Base-by-base conservation (phyloP, 2,329 filamentous ascomycete species). In the Colletotrichum liaoningense region DNA sequence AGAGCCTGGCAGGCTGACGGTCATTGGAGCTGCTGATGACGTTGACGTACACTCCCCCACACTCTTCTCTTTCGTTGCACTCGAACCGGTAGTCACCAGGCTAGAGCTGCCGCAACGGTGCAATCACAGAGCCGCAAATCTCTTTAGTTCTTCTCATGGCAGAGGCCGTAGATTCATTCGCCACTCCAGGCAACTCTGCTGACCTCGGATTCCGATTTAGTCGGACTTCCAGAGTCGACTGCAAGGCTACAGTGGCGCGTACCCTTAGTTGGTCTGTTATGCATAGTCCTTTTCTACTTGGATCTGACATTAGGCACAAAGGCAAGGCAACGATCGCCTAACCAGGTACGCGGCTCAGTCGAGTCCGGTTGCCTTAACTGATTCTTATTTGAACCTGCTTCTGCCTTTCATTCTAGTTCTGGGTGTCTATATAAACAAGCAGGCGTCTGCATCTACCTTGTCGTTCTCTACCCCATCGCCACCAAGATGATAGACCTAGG, bases 401-500 rank as follows among this genome's bases (percentile, higher is more conserved):
- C n/a, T 63, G 46, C 46, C 28, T 38, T 19, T 33, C 11, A n/a
- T 7, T 28, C 42, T 42, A 42, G 42, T 49, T 19, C 11, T 35
- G 33, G 33, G 33, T 11, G 19, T n/a, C 19, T 49, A 55, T 55
- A 64, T 55, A 64, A 64, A 42, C 49, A 9, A 16, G 46, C n/a
- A 26, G 24, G 46, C 19, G 22, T 33, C 49, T 55, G 8, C 49
- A 28, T 24, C 14, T n/a, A 55, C 22, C 54, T 6, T n/a, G 7
- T 22, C 30, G 24, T 5, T 30, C 22, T 5, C 12, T 8, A 5
- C n/a, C 9, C 6, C 9, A 26, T n/a, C 16, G 46, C 49, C 14
- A 14, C 46, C 24, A 28, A 11, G 16, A 71, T 65, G 62, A 63
- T 71, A 62, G 67, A 66, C n/a, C n/a, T 73, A 26, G 56, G 49